Base-by-base conservation (phyloP, 768 basidiomycete species). In the Collybia sordida region DNA sequence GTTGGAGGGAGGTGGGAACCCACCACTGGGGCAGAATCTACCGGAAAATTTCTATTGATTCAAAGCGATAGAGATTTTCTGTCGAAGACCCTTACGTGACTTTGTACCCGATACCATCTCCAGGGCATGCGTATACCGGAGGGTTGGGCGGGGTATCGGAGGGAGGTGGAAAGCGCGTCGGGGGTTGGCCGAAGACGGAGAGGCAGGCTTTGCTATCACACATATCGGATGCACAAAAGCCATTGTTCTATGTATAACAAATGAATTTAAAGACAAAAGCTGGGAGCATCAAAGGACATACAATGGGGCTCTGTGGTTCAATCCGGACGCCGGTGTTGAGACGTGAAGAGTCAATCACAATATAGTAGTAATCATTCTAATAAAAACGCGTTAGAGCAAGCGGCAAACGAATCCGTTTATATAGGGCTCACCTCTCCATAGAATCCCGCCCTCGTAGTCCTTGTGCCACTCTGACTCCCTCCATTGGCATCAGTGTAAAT, bases 171-270 rank as follows among this genome's bases (percentile, higher is more conserved):
- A 68, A 66, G 7, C 48, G 18, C 2, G 59, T 64, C 1, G 67
- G 67, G 9, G 64, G 57, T 1, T 46, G 37, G 15, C 40, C 48
- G 47, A 59, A 70, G 1, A 64, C 64, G 3, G 54, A 54, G 5
- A 58, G 52, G 49, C 70, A 71, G 19, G 39, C 40, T 3, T 51
- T 49, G 7, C 45, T 48, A n/a, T 63, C 55, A 49, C 69, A 71
- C 8, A 44, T 31, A 8, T 45, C 56, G 7, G 53, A 28, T 6
- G 39, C 37, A 47, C 67, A 70, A 41, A 63, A 65, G 0, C 61
- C 63, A 27, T 50, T 42, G 11, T 34, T 46, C 60, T 60, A 47
- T 27, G 18, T 24, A 6, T n/a, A 28, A 17, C 25, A 12, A 11
- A 45, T 31, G 6, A 25, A 23, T 5, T 27, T 39, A 8, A 14